Conservation (phyloP, 192 early-diverging fungal genomes). For the Phycomyces nitens region DNA sequence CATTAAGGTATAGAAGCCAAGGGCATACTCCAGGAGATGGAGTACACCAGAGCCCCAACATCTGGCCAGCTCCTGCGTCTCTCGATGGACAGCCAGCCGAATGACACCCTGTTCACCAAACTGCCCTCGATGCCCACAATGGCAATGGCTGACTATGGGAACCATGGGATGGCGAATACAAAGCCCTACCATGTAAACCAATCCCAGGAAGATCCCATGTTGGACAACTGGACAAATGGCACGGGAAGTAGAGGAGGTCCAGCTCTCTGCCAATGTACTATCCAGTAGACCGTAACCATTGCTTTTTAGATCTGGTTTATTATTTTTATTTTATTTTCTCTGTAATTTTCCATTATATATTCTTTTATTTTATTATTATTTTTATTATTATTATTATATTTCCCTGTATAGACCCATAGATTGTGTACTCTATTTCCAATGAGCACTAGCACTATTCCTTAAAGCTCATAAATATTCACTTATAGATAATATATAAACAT, state of each 20-base stretch:
- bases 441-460: too few relatives aligned
- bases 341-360: too few relatives aligned
- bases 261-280: constrained; percentile 12
- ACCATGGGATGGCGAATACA: not conserved
- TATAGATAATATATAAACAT: too few relatives aligned
- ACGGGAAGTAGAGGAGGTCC: constrained; percentile 4
- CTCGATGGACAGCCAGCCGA: not conserved
- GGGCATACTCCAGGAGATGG: not conserved
- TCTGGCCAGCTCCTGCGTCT: not conserved
- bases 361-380: too few relatives aligned
- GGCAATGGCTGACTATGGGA: constrained; percentile 8
- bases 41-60: not conserved
- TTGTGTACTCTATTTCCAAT: too few relatives aligned
- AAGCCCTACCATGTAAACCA: not conserved
- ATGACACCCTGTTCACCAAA: constrained; percentile 1
- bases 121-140: constrained; percentile 14
- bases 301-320: too few relatives aligned
- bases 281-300: too few relatives aligned
- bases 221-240: constrained; percentile 4
- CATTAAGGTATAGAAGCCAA: not conserved
- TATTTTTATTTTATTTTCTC: too few relatives aligned
- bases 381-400: too few relatives aligned
- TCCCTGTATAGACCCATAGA: too few relatives aligned
- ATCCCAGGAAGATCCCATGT: not conserved
- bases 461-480: too few relatives aligned